A percentile compares a stretch with the other conserved stretches of the same genome.
Evolutionary conservation across 805 yeast genomes (phyloP).

Genomic region (Candida parachauliodes): DNA sequence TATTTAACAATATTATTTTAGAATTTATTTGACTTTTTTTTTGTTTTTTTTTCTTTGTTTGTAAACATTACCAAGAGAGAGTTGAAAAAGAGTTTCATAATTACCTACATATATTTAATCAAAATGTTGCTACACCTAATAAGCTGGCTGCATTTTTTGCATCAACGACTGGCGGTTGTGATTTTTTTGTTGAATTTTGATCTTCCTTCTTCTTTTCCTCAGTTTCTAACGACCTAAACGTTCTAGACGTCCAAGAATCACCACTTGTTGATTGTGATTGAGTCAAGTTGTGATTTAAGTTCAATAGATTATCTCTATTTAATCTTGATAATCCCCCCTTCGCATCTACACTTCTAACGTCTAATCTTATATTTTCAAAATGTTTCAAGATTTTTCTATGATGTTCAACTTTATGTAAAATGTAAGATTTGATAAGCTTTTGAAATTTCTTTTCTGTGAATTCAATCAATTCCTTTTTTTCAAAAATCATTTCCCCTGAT

Average conservation of each 20-base stretch:
- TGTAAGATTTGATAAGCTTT: constrained; percentile 52
- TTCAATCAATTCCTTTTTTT: constrained; percentile 55
- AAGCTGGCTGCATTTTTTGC: constrained; percentile 82
- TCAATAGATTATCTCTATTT: constrained; percentile 65
- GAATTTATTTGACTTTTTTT: neutral
- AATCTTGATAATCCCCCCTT: constrained; percentile 79
- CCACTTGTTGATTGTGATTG: constrained; percentile 42
- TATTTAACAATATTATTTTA: no score
- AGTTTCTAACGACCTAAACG: constrained; percentile 30
- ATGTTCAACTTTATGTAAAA: constrained; percentile 73
- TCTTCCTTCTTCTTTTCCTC: constrained; percentile 22
- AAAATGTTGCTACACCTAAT: constrained; percentile 73
- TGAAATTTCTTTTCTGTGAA: constrained; percentile 57
- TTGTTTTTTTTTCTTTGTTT: neutral
- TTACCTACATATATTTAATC: no score
- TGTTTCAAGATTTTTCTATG: constrained; percentile 77
- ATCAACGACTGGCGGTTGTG: constrained; percentile 41
- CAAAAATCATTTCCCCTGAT: constrained; percentile 80
- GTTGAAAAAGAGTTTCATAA: neutral
- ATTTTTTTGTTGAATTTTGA: constrained; percentile 13
- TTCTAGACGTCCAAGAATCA: constrained; percentile 44
- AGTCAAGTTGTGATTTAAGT: constrained; percentile 38
- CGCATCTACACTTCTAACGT: constrained; percentile 70
- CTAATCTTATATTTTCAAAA: constrained; percentile 67
- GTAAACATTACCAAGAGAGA: neutral